Evolutionary conservation across 371 early-diverging fungal species (phyloP).

Genomic region (Saksenaea vasiformis): DNA sequence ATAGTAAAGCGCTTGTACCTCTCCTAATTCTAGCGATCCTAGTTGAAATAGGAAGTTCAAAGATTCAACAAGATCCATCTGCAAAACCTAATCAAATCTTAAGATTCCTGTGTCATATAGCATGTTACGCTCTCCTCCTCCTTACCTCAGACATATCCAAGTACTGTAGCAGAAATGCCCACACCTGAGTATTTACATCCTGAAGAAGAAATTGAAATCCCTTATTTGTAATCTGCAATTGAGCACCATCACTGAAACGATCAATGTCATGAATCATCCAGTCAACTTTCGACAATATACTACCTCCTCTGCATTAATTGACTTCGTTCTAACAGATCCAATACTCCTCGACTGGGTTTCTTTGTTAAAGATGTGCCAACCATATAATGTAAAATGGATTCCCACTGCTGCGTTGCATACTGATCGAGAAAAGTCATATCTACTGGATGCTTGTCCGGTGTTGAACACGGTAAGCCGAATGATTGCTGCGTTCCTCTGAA

Average conservation of each 20-base stretch:
- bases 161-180: constrained; percentile 95
- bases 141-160: constrained; percentile 80
- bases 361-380: constrained; percentile 83
- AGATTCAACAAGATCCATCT: constrained; percentile 92
- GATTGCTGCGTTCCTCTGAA: constrained; percentile 77
- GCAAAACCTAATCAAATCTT: constrained; percentile 53
- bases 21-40: constrained; percentile 87
- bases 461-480: constrained; percentile 77
- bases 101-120: not conserved
- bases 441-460: constrained; percentile 69
- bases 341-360: constrained; percentile 74
- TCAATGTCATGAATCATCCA: not conserved
- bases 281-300: constrained; percentile 1
- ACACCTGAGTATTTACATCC: constrained; percentile 91
- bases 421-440: constrained; percentile 73
- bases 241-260: constrained; percentile 18
- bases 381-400: constrained; percentile 92
- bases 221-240: constrained; percentile 82
- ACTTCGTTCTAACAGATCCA: constrained; percentile 73
- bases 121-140: not conserved
- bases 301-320: constrained; percentile 75
- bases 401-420: constrained; percentile 88
- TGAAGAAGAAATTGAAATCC: constrained; percentile 97
- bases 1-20: constrained; percentile 41
- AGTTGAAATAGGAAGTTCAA: constrained; percentile 91